phyloP scores from a whole-genome alignment of 805 yeast genomes.

The Sungouiozyma intestinalis region DNA sequence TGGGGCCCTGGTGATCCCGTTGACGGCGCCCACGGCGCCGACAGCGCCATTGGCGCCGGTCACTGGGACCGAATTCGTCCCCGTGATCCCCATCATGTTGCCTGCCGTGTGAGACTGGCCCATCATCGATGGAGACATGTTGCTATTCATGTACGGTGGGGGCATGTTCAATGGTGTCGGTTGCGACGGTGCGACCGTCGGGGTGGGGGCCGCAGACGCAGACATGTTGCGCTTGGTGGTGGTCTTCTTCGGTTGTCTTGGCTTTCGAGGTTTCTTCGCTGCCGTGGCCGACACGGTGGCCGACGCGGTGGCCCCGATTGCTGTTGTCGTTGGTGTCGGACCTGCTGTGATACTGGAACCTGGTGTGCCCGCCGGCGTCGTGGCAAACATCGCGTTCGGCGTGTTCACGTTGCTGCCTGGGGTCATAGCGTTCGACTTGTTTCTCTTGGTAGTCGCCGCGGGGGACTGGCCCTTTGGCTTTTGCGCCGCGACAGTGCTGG shows the following conservation, averaged over 20 bases:
- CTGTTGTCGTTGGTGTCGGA: neutral
- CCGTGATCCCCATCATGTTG: neutral
- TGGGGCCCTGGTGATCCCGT: neutral
- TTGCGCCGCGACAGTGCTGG: neutral
- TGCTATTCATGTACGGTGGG: neutral
- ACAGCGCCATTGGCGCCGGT: no score
- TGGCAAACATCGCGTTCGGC: conserved; percentile 1
- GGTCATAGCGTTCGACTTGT: conserved; percentile 2
- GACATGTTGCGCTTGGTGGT: conserved; percentile 4
- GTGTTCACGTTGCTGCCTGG: conserved; percentile 1
- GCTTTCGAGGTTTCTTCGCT: conserved; percentile 22
- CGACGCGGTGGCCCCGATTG: neutral
- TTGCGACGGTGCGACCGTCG: conserved; percentile 3
- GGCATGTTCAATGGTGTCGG: conserved; percentile 1
- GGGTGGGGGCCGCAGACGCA: conserved; percentile 2
- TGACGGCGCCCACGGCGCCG: no score
- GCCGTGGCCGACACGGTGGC: neutral
- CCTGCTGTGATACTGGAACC: neutral
- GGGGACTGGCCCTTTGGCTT: neutral
- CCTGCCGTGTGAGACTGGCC: neutral
- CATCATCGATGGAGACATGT: conserved; percentile 1
- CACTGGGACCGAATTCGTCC: no score
- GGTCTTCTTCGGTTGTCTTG: conserved; percentile 14
- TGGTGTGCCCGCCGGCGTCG: conserved; percentile 4
- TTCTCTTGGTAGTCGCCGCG: conserved; percentile 1